These are phyloP conservation scores for Herpetomonas tarakana DNA, from an alignment of 208 protist species.

Conservation along the genomic window DNA sequence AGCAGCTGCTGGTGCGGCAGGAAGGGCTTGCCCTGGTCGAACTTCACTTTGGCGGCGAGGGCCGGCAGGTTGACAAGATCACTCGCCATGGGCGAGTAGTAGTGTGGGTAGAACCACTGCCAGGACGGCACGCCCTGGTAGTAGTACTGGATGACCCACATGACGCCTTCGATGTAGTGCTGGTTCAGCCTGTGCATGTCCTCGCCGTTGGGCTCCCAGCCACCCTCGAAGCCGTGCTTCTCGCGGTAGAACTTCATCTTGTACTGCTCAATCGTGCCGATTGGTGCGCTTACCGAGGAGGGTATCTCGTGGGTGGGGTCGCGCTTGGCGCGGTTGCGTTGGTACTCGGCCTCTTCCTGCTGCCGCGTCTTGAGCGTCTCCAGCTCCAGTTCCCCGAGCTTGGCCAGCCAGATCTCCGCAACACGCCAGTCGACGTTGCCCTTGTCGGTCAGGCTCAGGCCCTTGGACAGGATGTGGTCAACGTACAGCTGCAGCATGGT, in stretches of 20 bases:
- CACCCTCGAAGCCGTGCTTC: conserved; percentile 80
- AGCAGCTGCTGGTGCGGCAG: conserved; percentile 97
- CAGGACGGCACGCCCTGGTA: conserved; percentile 86
- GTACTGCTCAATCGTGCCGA: conserved; percentile 68
- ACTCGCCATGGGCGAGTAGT: conserved; percentile 91
- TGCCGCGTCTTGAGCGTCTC: conserved; percentile 57
- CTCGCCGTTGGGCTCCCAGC: conserved; percentile 55
- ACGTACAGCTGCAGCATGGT: conserved; percentile 88
- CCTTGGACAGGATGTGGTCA: conserved; percentile 53
- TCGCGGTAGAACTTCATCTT: conserved; percentile 85
- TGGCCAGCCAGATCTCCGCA: conserved; percentile 67
- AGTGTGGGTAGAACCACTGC: conserved; percentile 93
- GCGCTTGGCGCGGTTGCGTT: conserved; percentile 46
- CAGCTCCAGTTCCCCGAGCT: conserved; percentile 78
- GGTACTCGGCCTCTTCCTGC: conserved; percentile 78
- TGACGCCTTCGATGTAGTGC: conserved; percentile 87
- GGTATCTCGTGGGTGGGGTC: conserved; percentile 67
- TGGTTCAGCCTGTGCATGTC: conserved; percentile 65
- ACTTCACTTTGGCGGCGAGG: conserved; percentile 47
- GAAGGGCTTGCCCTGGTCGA: conserved; percentile 80
- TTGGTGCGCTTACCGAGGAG: conserved; percentile 21
- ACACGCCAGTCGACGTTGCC: conserved; percentile 72
- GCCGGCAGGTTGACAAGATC: conserved; percentile 82
- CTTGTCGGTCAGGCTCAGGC: conserved; percentile 72
- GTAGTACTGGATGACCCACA: conserved; percentile 90